These are phyloP conservation scores for Gossypium herbaceum DNA, from an alignment of 345 rosid species.

Conservation along the genomic window DNA sequence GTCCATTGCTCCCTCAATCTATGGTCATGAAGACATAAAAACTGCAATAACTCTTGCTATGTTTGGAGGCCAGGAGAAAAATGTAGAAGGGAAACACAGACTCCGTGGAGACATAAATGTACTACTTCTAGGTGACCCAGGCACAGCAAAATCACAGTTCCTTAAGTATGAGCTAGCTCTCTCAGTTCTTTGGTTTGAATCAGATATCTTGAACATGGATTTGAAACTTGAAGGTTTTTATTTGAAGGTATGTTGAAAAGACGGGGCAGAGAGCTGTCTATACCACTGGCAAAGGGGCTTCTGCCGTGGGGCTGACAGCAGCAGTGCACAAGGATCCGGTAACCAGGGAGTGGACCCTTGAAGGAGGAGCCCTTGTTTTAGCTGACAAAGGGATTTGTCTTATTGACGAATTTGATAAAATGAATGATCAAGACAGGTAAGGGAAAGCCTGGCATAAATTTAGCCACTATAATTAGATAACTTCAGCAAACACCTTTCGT, in stretches of 20 bases:
- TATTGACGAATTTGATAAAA: conserved; percentile 98
- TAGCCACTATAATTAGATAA: background rate
- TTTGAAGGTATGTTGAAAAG: conserved; percentile 82
- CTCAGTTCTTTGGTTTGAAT: conserved; percentile 1
- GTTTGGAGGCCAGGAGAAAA: conserved; percentile 99
- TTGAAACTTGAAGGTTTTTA: conserved; percentile 16
- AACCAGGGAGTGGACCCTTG: conserved; percentile 99
- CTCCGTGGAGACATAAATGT: conserved; percentile 92
- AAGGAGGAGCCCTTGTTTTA: conserved; percentile 99
- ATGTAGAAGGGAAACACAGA: conserved; percentile 86
- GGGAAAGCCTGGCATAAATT: conserved; percentile 5
- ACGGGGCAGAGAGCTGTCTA: conserved; percentile 99
- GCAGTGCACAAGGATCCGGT: conserved; percentile 99
- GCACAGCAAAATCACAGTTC: conserved; percentile 97
- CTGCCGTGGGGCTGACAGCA: conserved; percentile 97
- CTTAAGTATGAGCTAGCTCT: conserved; percentile 59
- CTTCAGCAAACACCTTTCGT: background rate
- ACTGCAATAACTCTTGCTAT: conserved; percentile 91
- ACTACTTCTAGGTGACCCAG: conserved; percentile 93
- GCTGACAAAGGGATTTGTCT: conserved; percentile 97
- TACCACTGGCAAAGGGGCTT: conserved; percentile 98
- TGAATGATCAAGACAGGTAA: conserved; percentile 99
- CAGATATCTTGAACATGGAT: conserved; percentile 3
- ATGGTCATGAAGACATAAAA: conserved; percentile 96
- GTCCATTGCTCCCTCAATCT: conserved; percentile 95